phyloP scores from a whole-genome alignment of 495 filamentous ascomycete species.

The Sordaria brevicollis region DNA sequence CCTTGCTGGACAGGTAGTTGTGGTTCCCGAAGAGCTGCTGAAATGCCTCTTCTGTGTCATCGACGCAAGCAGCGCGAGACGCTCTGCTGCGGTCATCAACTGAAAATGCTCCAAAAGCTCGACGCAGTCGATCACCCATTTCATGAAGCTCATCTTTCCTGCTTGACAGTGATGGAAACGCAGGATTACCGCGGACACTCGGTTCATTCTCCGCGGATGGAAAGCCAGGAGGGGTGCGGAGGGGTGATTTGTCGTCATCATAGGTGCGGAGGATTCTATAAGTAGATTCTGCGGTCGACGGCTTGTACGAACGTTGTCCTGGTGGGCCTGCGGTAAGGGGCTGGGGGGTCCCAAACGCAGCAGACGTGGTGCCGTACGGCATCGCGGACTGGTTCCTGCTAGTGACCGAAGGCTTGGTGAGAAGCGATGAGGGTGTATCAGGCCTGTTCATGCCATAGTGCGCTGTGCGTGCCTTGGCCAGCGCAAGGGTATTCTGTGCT shows the following conservation, averaged over 20 bases:
- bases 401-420: background rate
- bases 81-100: background rate
- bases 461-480: slow-evolving; percentile 23
- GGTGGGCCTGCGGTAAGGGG: slow-evolving; percentile 39
- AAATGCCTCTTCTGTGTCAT: background rate
- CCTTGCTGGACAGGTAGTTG: background rate
- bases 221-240: background rate
- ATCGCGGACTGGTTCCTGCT: slow-evolving; percentile 1
- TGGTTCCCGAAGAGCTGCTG: background rate
- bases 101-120: background rate
- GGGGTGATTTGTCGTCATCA: background rate
- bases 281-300: slow-evolving; percentile 18
- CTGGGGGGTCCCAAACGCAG: slow-evolving; percentile 26
- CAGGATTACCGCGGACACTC: background rate
- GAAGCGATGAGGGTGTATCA: slow-evolving; percentile 3
- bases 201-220: background rate
- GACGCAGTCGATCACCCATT: background rate
- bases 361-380: slow-evolving; percentile 6
- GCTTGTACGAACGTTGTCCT: slow-evolving; percentile 29
- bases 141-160: background rate
- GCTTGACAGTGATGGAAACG: background rate
- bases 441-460: slow-evolving; percentile 6
- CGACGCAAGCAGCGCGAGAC: background rate
- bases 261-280: slow-evolving; percentile 1
- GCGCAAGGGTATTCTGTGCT: slow-evolving; percentile 22